Base-by-base conservation (phyloP, 2,329 filamentous ascomycete genomes). In the Fusarium hainanense region DNA sequence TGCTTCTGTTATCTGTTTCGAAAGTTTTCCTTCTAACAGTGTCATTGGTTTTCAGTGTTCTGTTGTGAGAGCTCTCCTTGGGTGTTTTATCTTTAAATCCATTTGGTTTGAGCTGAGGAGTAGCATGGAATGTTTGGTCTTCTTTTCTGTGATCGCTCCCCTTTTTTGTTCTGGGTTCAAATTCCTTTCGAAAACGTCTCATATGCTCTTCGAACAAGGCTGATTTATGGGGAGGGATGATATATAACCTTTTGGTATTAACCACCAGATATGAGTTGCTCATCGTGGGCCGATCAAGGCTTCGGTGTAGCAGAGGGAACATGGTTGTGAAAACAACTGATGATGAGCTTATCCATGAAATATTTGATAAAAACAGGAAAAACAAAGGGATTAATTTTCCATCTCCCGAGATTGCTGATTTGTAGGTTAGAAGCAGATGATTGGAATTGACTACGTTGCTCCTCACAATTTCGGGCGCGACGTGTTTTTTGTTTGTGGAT, bases 311-410 rank as follows among this genome's bases (percentile, higher is more conserved):
- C 18, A 43, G 41, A 23, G 20, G 41, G 21, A 16, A 43, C 41
- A 43, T 43, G 13, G 7, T 18, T 16, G 21, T 16, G 13, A 14
- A 43, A 18, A 20, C 20, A 21, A 16, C 20, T 43, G 13, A 43
- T 16, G 41, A 43, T 43, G 41, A 43, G 41, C 9, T 37, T 37
- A 37, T 37, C 34, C 34, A 1, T 37, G 34, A 37, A 11, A 37
- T 3, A 37, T 7, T n/a, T 7, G 2, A n/a, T 10, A 2, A 1
- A 37, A 37, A 11, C 34, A 1, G 16, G 16, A 11, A 37, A n/a
- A 0, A 11, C 9, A 11, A 10, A 37, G 9, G 3, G 9, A 7
- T 11, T 37, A 18, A 11, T 6, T 11, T n/a, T n/a, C 3, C 9
- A n/a, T 37, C 16, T 11, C 18, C 34, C 10, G 6, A 37, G 16